Conservation (phyloP, 257 asterid genomes). For the Echites panduratus region DNA sequence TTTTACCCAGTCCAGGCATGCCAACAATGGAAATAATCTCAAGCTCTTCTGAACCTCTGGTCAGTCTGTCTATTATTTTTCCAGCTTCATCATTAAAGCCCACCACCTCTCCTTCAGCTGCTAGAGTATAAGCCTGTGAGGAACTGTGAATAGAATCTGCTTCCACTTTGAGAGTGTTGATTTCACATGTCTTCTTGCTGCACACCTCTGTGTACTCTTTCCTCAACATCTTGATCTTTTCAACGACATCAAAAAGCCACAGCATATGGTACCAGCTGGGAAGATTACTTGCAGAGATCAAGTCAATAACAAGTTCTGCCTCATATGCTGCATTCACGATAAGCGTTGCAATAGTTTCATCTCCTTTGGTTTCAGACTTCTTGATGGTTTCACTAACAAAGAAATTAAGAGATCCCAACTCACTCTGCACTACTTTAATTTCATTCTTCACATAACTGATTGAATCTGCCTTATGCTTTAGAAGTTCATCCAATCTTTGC, state of each 20-base stretch:
- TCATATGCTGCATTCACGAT: neutral
- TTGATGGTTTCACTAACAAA: neutral
- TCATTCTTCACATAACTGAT: neutral
- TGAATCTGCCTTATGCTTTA: neutral
- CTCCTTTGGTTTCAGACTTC: neutral
- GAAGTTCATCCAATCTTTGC: neutral
- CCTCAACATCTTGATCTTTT: neutral
- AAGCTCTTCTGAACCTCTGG: neutral
- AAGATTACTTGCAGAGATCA: neutral
- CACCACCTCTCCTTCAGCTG: neutral
- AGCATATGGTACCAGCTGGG: neutral
- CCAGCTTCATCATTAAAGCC: conserved; percentile 5
- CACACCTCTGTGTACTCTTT: neutral
- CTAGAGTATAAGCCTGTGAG: neutral
- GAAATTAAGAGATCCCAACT: neutral
- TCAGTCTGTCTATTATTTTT: neutral
- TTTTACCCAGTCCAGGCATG: conserved; percentile 7
- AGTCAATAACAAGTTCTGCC: neutral
- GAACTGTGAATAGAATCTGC: no score
- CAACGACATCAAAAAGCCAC: neutral
- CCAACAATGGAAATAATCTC: conserved; percentile 10
- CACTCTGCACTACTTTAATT: neutral
- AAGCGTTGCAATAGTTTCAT: neutral
- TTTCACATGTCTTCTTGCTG: neutral
- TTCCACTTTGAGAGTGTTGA: neutral